A percentile compares a stretch with the other conserved stretches of the same genome.
These are phyloP conservation scores for Phoenix dactylifera DNA, from an alignment of 176 grass and related monocot genomes.

Conservation along the genomic window DNA sequence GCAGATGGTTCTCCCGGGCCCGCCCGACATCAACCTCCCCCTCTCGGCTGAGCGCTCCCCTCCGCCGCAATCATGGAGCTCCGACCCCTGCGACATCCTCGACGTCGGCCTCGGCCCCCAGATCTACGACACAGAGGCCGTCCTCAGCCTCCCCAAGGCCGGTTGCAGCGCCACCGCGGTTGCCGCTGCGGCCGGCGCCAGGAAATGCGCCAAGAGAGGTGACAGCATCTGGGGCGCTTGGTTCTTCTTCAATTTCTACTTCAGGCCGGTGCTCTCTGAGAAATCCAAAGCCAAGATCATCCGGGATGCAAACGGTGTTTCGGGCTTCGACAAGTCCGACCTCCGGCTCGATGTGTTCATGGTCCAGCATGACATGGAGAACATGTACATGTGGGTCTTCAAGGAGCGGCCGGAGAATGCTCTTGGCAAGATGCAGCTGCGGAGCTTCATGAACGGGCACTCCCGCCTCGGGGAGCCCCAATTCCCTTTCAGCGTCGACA, in stretches of 20 bases:
- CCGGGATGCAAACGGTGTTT: conserved; percentile 30
- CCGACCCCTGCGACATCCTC: conserved; percentile 64
- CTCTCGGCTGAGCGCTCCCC: conserved; percentile 61
- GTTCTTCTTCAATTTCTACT: conserved; percentile 99
- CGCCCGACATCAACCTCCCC: conserved; percentile 93
- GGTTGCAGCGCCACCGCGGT: neutral
- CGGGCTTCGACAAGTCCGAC: conserved; percentile 35
- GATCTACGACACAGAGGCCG: conserved; percentile 54
- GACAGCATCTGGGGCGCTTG: conserved; percentile 93
- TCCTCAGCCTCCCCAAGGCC: conserved; percentile 9
- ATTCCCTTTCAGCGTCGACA: conserved; percentile 77
- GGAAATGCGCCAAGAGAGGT: conserved; percentile 80
- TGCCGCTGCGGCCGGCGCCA: conserved; percentile 4
- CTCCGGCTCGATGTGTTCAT: conserved; percentile 64
- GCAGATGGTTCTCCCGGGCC: conserved; percentile 37
- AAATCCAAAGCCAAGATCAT: conserved; percentile 51
- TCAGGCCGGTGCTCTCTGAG: conserved; percentile 64
- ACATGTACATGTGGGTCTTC: conserved; percentile 99
- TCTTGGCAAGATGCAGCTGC: conserved; percentile 92
- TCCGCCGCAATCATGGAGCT: conserved; percentile 28
- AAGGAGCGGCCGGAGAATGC: conserved; percentile 85
- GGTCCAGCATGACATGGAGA: conserved; percentile 97
- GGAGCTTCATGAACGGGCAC: conserved; percentile 97
- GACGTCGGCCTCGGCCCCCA: conserved; percentile 68
- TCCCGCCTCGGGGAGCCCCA: conserved; percentile 80